Evolutionary conservation across 768 basidiomycete genomes (phyloP).

Genomic region (Paxillus rubicundulus): DNA sequence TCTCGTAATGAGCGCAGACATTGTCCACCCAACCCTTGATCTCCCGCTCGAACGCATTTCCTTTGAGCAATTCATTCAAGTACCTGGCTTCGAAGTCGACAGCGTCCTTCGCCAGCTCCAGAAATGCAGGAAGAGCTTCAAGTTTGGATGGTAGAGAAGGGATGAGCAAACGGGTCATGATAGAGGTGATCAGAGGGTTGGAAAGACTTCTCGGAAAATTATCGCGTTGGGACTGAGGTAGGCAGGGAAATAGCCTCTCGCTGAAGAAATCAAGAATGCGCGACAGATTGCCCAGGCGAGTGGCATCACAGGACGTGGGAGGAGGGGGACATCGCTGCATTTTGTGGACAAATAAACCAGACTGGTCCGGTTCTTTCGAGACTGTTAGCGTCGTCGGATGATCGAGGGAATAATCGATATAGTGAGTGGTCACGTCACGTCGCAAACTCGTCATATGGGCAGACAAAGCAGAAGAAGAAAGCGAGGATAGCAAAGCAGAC

Average conservation of each 20-base stretch:
- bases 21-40: conserved; percentile 70
- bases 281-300: conserved; percentile 52
- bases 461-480: conserved; percentile 53
- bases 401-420: conserved; percentile 56
- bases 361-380: conserved; percentile 33
- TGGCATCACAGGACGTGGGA: conserved; percentile 37
- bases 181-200: conserved; percentile 55
- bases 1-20: conserved; percentile 74
- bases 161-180: conserved; percentile 66
- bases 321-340: conserved; percentile 49
- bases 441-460: conserved; percentile 58
- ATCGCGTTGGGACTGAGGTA: conserved; percentile 47
- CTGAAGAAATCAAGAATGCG: conserved; percentile 61
- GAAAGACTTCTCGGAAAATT: conserved; percentile 56
- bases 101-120: conserved; percentile 54
- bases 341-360: conserved; percentile 39
- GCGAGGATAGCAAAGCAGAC: conserved; percentile 53
- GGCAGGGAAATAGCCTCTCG: conserved; percentile 50
- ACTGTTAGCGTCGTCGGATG: conserved; percentile 47
- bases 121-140: conserved; percentile 56
- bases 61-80: conserved; percentile 48
- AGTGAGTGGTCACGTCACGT: conserved; percentile 59
- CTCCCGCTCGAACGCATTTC: conserved; percentile 45
- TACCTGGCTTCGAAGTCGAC: conserved; percentile 64
- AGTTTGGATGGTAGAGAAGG: conserved; percentile 70